Evolutionary conservation across 441 rosid genomes (phyloP).

Genomic region (Oxalis stricta): DNA sequence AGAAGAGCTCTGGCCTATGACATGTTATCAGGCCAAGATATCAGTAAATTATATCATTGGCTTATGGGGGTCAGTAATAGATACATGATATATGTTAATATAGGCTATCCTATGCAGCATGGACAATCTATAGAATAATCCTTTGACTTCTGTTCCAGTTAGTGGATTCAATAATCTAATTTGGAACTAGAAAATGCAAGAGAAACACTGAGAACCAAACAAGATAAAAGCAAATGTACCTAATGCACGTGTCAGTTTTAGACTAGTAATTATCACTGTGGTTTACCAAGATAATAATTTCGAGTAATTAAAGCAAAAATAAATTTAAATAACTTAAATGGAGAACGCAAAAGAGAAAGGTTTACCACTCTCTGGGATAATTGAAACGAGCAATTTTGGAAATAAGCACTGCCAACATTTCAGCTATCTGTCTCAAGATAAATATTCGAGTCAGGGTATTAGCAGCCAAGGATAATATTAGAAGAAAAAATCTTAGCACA

Average conservation of each 20-base stretch:
- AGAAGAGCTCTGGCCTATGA: constrained; percentile 86
- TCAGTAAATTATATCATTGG: constrained; percentile 10
- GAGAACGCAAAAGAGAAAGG: constrained; percentile 3
- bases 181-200: no score
- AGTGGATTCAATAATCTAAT: no score
- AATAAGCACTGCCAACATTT: constrained; percentile 75
- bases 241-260: no score
- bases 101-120: no score
- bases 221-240: no score
- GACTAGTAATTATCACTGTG: no score
- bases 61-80: not conserved
- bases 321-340: not conserved
- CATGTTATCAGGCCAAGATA: constrained; percentile 13
- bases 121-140: no score
- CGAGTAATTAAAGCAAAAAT: no score
- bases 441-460: constrained; percentile 7
- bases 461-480: not conserved
- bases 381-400: constrained; percentile 95
- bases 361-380: constrained; percentile 88
- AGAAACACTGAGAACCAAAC: no score
- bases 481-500: not conserved
- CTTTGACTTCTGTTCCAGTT: no score
- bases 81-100: not conserved
- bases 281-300: no score
- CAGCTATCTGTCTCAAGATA: constrained; percentile 53